Base-by-base conservation (phyloP, 2,329 filamentous ascomycete species). In the Elsinoe batatas region DNA sequence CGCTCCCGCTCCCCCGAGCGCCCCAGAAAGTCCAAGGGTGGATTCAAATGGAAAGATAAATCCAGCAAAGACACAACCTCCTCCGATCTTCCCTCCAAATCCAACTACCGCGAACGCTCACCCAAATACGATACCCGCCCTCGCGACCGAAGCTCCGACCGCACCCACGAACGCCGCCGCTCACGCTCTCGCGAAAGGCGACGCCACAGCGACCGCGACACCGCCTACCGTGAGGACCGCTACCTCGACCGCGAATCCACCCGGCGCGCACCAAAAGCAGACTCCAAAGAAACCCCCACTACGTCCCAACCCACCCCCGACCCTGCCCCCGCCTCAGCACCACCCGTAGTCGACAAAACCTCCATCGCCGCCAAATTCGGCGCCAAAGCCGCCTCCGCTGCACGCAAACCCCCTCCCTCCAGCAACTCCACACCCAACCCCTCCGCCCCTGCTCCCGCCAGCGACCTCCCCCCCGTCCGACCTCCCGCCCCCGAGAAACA, bases 41-140 rank as follows among this genome's bases (percentile, higher is more conserved):
- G 57, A 18, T 69, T 70, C 61, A 68, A 67, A 58, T 70, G 66
- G 65, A 70, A 70, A 58, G 65, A 67, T 18, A 68, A 68, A 43
- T 53, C 62, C 4, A 59, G 58, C 55, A 54, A 57, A 26, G 60
- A 62, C 13, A 56, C 26, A 7, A 3, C 26, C 26, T 30, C 57
- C 17, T 60, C 62, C 36, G 61, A 61, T 54, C 60, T 60, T 30
- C 49, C 50, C 17, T 53, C 68, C 46, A 62, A 68, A 42, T 60
- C 66, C 55, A 66, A 66, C 17, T 69, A 69, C 57, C 58, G 67
- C 58, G 64, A 68, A 37, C 64, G 68, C 5, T 69, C 66, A 37
- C 65, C 66, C 13, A 58, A 61, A 32, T 54, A 64, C 38, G 63
- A 64, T 38, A 61, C 56, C 46, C 56, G 61, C 10, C 57, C 59